These are phyloP conservation scores for Bremia lactucae DNA, from an alignment of 352 stramenopile species.

Conservation along the genomic window DNA sequence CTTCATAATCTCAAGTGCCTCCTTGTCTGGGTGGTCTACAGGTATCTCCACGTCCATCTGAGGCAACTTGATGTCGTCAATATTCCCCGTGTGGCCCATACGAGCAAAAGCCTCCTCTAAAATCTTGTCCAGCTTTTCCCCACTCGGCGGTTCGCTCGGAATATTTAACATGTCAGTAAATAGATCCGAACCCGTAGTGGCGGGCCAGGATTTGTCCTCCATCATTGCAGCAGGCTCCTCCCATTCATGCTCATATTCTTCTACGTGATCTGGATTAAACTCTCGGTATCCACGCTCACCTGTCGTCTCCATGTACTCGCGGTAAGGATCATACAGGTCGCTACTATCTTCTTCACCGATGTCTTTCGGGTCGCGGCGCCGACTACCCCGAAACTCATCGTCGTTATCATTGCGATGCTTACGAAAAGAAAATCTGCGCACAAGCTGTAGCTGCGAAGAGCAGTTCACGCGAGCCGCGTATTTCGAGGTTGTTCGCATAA, in stretches of 20 bases:
- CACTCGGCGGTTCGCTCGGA: slow-evolving; percentile 31
- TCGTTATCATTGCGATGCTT: slow-evolving; percentile 10
- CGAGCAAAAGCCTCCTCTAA: slow-evolving; percentile 62
- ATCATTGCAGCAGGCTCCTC: slow-evolving; percentile 72
- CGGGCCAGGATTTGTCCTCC: slow-evolving; percentile 83
- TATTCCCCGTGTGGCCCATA: slow-evolving; percentile 56
- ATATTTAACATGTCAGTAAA: slow-evolving; percentile 81
- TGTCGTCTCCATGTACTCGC: slow-evolving; percentile 70
- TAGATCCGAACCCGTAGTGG: slow-evolving; percentile 64
- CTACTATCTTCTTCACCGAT: slow-evolving; percentile 14
- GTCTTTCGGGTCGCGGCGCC: slow-evolving; percentile 8
- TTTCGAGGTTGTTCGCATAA: slow-evolving; percentile 37
- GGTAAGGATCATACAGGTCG: slow-evolving; percentile 73
- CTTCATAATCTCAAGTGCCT: slow-evolving; percentile 84
- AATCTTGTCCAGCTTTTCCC: slow-evolving; percentile 60
- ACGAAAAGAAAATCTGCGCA: slow-evolving; percentile 13
- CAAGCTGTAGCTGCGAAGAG: slow-evolving; percentile 6
- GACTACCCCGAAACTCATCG: slow-evolving; percentile 17
- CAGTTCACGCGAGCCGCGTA: slow-evolving; percentile 9
- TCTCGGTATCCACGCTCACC: slow-evolving; percentile 60
- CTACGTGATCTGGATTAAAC: slow-evolving; percentile 64
- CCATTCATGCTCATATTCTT: slow-evolving; percentile 53
- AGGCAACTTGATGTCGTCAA: slow-evolving; percentile 61
- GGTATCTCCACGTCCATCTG: slow-evolving; percentile 61
- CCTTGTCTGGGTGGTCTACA: slow-evolving; percentile 56